Evolutionary conservation across 306 rosid genomes (phyloP).

Genomic region (Inga leiocalycina): DNA sequence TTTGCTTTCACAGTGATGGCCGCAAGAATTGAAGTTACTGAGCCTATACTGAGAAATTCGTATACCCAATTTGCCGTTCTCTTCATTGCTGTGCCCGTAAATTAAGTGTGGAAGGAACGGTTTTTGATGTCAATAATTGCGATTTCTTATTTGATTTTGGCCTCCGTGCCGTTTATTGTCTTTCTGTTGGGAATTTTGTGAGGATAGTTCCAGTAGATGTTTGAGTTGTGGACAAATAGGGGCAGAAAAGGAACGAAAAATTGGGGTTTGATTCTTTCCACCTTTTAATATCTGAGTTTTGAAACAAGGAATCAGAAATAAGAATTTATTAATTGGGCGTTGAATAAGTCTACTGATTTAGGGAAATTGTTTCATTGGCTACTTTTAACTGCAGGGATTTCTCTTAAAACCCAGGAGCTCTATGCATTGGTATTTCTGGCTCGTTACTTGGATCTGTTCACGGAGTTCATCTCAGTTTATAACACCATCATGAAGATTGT

Average conservation of each 20-base stretch:
- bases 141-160: neutral
- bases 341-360: neutral
- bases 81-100: neutral
- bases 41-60: neutral
- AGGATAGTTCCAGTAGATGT: neutral
- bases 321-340: neutral
- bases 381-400: conserved; percentile 57
- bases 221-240: neutral
- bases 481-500: conserved; percentile 85
- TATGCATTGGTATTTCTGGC: conserved; percentile 78
- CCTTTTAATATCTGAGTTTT: neutral
- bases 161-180: neutral
- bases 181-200: neutral
- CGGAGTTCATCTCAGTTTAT: conserved; percentile 75
- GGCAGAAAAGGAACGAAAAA: neutral
- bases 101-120: neutral
- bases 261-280: neutral
- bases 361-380: neutral
- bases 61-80: neutral
- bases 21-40: neutral
- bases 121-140: neutral
- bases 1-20: conserved; percentile 7
- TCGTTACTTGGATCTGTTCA: conserved; percentile 87
- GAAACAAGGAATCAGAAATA: neutral
- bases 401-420: conserved; percentile 95